Conservation (phyloP, 805 yeast genomes). For the Nakazawaea pomicola region DNA sequence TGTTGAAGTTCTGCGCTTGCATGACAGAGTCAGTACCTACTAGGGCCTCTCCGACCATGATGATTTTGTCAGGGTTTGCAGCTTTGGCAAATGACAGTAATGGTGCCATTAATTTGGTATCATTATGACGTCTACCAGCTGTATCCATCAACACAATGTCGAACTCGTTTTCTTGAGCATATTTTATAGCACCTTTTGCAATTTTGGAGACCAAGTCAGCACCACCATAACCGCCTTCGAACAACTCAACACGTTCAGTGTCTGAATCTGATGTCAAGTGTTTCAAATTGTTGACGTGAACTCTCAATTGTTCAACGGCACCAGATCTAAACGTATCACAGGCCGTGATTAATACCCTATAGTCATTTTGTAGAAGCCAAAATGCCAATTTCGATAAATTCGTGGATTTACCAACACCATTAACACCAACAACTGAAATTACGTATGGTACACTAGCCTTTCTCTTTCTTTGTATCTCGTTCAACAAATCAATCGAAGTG, state of each 20-base stretch:
- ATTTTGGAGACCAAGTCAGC: slow-evolving; percentile 91
- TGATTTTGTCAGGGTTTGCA: slow-evolving; percentile 92
- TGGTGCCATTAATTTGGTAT: slow-evolving; percentile 92
- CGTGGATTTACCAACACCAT: slow-evolving; percentile 97
- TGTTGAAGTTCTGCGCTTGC: slow-evolving; percentile 90
- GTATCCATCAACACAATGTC: slow-evolving; percentile 94
- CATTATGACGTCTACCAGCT: slow-evolving; percentile 96
- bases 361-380: slow-evolving; percentile 89
- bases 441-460: slow-evolving; percentile 64
- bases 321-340: slow-evolving; percentile 98
- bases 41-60: slow-evolving; percentile 97
- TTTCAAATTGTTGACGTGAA: slow-evolving; percentile 82
- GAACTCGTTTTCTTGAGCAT: slow-evolving; percentile 62
- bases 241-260: slow-evolving; percentile 59
- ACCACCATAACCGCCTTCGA: slow-evolving; percentile 95
- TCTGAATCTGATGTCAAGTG: slow-evolving; percentile 51
- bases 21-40: slow-evolving; percentile 97
- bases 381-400: slow-evolving; percentile 90
- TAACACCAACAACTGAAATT: slow-evolving; percentile 96
- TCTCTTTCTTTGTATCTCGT: slow-evolving; percentile 60
- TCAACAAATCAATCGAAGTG: slow-evolving; percentile 79
- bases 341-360: slow-evolving; percentile 85
- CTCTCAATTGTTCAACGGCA: slow-evolving; percentile 95
- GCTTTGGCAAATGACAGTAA: slow-evolving; percentile 91
- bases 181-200: slow-evolving; percentile 84